These are phyloP conservation scores for Phytophthora constricta DNA, from an alignment of 352 stramenopile species.

Conservation along the genomic window DNA sequence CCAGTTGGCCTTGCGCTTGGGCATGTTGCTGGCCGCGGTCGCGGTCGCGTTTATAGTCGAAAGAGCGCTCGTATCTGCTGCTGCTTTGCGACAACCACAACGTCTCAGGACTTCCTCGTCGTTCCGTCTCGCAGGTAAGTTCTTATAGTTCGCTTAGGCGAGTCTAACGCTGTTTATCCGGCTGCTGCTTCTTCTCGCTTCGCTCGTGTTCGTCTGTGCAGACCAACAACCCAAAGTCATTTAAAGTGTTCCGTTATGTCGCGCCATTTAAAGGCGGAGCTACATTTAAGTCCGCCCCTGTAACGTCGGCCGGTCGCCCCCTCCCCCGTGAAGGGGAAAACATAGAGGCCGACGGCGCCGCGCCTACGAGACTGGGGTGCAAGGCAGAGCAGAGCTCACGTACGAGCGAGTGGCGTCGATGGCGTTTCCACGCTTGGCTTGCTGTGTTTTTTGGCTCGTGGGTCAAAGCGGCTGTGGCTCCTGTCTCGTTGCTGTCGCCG, in stretches of 20 bases:
- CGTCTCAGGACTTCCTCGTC: too few relatives aligned
- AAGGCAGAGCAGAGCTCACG: too few relatives aligned
- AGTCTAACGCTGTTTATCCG: conserved; percentile 4
- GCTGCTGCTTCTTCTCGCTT: conserved; percentile 12
- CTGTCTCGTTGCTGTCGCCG: background rate
- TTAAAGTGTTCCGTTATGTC: conserved; percentile 11
- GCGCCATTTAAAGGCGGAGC: background rate
- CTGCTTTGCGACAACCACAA: conserved; percentile 5
- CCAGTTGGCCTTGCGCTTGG: conserved; percentile 80
- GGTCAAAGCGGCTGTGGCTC: too few relatives aligned
- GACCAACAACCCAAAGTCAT: conserved; percentile 18
- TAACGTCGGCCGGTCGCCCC: too few relatives aligned
- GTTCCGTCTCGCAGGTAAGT: too few relatives aligned
- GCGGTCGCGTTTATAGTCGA: background rate
- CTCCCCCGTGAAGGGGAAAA: too few relatives aligned
- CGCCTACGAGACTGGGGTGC: too few relatives aligned
- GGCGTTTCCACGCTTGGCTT: too few relatives aligned
- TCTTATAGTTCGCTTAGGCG: too few relatives aligned
- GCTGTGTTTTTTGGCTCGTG: background rate
- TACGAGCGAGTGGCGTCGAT: too few relatives aligned
- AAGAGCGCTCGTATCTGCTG: conserved; percentile 1
- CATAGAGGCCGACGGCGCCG: too few relatives aligned
- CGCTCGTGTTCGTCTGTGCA: conserved; percentile 10
- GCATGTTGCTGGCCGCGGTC: conserved; percentile 39
- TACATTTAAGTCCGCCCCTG: too few relatives aligned